Evolutionary conservation across 2,329 filamentous ascomycete species (phyloP).

Genomic region (Dactylellina haptotyla): DNA sequence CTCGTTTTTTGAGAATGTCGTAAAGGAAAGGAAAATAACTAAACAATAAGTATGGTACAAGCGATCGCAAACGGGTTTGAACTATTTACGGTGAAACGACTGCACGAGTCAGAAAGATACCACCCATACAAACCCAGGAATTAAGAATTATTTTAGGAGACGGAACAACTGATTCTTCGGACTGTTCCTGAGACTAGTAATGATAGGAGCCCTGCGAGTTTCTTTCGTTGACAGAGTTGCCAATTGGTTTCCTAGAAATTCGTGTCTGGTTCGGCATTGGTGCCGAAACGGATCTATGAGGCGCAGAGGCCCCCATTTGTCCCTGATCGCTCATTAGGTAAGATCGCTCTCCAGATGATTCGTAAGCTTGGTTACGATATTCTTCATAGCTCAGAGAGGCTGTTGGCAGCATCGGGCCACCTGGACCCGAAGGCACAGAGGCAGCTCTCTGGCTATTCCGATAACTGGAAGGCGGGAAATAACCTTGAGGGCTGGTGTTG

Average conservation of each 20-base stretch:
- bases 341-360: constrained; percentile 19
- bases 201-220: constrained; percentile 2
- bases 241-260: constrained; percentile 38
- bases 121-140: not conserved
- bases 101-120: not conserved
- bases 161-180: not conserved
- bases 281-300: constrained; percentile 46
- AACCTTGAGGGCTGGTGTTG: constrained; percentile 23
- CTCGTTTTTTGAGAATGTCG: not conserved
- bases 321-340: constrained; percentile 14
- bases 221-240: constrained; percentile 23
- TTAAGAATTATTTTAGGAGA: not conserved
- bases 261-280: constrained; percentile 25
- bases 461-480: constrained; percentile 43
- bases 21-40: constrained; percentile 17
- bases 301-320: not conserved
- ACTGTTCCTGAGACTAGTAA: not conserved
- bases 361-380: constrained; percentile 34
- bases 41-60: constrained; percentile 38
- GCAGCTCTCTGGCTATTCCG: constrained; percentile 29
- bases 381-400: constrained; percentile 51
- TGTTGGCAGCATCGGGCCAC: constrained; percentile 28
- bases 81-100: constrained; percentile 23
- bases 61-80: constrained; percentile 26
- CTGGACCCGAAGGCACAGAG: constrained; percentile 32